Evolutionary conservation across 2,329 filamentous ascomycete genomes (phyloP).

Genomic region (Fonsecaea pugnacius): DNA sequence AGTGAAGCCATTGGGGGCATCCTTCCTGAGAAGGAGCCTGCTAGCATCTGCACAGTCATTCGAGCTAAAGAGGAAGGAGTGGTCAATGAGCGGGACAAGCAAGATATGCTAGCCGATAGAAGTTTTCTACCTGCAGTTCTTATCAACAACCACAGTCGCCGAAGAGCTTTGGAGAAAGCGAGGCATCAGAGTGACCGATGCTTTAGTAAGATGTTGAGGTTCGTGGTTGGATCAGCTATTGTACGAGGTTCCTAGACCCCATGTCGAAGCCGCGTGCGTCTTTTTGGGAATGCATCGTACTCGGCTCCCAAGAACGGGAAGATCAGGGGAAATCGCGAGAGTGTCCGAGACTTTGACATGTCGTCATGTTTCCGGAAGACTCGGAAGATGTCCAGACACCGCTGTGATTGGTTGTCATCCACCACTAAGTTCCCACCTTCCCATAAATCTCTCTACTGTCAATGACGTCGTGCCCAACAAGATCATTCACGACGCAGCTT

Average conservation of each 20-base stretch:
- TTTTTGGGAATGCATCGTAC: neutral
- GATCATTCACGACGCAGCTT: no score
- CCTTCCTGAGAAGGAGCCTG: neutral
- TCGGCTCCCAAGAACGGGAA: neutral
- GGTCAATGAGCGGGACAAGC: neutral
- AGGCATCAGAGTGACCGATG: conserved; percentile 2
- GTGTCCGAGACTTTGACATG: neutral
- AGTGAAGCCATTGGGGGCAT: neutral
- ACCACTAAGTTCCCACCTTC: neutral
- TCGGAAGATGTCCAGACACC: neutral
- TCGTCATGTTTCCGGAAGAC: neutral
- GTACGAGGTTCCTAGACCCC: neutral
- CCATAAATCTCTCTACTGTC: neutral
- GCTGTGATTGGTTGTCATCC: neutral
- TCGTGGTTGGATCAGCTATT: neutral
- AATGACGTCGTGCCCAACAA: conserved; percentile 1
- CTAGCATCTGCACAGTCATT: conserved; percentile 13
- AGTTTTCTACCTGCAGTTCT: conserved; percentile 1
- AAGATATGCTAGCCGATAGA: neutral
- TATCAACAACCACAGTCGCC: neutral
- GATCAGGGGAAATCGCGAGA: conserved; percentile 2
- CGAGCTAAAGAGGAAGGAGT: neutral
- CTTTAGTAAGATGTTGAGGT: neutral
- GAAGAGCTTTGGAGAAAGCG: neutral
- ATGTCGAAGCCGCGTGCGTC: neutral